phyloP scores from a whole-genome alignment of 305 asterid species.

The Fraxinus platypoda region DNA sequence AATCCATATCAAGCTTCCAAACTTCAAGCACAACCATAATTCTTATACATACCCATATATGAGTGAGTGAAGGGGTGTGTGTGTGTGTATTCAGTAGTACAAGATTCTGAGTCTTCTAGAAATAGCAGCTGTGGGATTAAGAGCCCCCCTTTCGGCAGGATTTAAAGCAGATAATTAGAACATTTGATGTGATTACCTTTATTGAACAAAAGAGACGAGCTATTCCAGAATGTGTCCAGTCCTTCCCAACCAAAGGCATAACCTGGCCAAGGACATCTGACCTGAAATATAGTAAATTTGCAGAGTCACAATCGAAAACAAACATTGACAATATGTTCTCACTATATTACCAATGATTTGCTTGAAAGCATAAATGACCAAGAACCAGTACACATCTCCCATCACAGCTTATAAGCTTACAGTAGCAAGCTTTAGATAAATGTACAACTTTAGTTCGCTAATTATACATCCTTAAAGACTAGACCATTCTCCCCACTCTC shows the following conservation, averaged over 20 bases:
- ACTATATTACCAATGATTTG: slow-evolving; percentile 8
- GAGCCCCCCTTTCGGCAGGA: background rate
- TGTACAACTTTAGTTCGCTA: background rate
- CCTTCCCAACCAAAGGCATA: slow-evolving; percentile 96
- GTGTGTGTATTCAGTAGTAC: background rate
- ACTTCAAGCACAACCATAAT: background rate
- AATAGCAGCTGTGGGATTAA: background rate
- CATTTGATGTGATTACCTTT: slow-evolving; percentile 50
- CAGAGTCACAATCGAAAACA: background rate
- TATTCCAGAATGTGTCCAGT: slow-evolving; percentile 94
- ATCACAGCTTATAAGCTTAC: background rate
- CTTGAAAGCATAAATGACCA: background rate
- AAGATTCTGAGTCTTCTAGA: slow-evolving; percentile 5
- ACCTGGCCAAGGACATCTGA: slow-evolving; percentile 97
- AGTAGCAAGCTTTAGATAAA: background rate
- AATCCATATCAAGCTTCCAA: slow-evolving; percentile 7
- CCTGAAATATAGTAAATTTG: slow-evolving; percentile 42
- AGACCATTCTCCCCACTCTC: background rate
- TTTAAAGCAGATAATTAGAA: slow-evolving; percentile 3
- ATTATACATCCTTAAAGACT: background rate
- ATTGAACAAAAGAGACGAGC: slow-evolving; percentile 92
- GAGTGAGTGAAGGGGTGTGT: background rate
- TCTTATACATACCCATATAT: background rate
- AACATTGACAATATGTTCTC: slow-evolving; percentile 11
- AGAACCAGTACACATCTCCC: background rate